Evolutionary conservation across 495 filamentous ascomycete species (phyloP).

Genomic region (Wilcoxina mikolae): DNA sequence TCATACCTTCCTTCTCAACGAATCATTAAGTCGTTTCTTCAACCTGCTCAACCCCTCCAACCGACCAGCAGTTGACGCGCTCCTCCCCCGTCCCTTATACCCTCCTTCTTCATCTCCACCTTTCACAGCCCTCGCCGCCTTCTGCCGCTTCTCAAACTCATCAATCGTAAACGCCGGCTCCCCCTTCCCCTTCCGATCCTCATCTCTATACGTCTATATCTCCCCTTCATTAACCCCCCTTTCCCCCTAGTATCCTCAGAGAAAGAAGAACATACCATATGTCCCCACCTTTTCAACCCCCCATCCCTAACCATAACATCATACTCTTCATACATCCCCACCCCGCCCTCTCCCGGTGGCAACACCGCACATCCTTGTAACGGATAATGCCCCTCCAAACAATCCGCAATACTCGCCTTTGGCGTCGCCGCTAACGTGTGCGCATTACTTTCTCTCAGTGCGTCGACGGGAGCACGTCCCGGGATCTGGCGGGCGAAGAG

Average conservation of each 20-base stretch:
- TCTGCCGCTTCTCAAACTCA: constrained; percentile 43
- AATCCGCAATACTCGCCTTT: constrained; percentile 59
- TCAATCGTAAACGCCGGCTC: constrained; percentile 60
- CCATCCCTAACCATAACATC: constrained; percentile 68
- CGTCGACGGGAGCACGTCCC: constrained; percentile 57
- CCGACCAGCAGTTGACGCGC: not conserved
- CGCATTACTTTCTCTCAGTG: constrained; percentile 54
- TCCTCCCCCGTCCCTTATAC: not conserved
- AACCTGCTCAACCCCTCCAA: not conserved
- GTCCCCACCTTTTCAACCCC: constrained; percentile 51
- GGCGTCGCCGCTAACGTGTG: constrained; percentile 77
- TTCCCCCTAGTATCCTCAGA: not conserved
- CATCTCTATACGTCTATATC: constrained; percentile 44
- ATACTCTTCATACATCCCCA: constrained; percentile 68
- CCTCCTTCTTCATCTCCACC: not conserved
- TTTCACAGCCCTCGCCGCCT: constrained; percentile 15
- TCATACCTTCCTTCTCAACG: not conserved
- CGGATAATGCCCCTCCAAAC: constrained; percentile 59
- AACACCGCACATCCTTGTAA: constrained; percentile 67
- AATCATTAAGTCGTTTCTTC: not conserved
- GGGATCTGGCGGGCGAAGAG: constrained; percentile 47
- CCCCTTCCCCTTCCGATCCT: constrained; percentile 66
- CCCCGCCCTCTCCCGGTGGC: constrained; percentile 55
- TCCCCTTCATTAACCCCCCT: not conserved
- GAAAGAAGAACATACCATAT: constrained; percentile 40